Conservation (phyloP, 1,284 basidiomycete species). For the Sparassis latifolia region DNA sequence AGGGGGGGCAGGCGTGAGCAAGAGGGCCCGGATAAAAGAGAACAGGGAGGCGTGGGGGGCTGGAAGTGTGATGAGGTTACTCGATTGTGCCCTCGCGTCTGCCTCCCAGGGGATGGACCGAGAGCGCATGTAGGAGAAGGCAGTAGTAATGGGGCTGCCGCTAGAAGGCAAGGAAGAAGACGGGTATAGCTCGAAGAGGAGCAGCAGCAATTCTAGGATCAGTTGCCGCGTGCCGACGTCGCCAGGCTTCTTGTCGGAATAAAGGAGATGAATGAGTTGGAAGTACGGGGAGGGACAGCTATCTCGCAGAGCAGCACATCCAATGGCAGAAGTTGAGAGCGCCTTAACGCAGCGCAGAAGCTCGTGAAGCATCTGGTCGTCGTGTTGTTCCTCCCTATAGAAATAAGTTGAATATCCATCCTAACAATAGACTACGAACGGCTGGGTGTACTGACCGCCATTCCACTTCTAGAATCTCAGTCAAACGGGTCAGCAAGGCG, state of each 20-base stretch:
- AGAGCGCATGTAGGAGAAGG: slow-evolving; percentile 17
- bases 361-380: slow-evolving; percentile 91
- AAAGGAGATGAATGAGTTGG: slow-evolving; percentile 79
- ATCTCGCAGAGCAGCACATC: slow-evolving; percentile 75
- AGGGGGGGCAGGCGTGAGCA: slow-evolving; percentile 72
- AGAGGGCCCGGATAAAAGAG: slow-evolving; percentile 61
- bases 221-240: slow-evolving; percentile 87
- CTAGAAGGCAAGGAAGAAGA: slow-evolving; percentile 49
- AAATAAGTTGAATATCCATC: too few relatives aligned
- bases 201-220: slow-evolving; percentile 79
- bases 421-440: background rate
- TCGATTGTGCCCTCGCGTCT: slow-evolving; percentile 25
- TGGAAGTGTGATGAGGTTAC: slow-evolving; percentile 54
- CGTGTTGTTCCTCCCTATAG: slow-evolving; percentile 90
- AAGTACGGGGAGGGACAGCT: slow-evolving; percentile 83
- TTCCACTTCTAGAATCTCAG: slow-evolving; percentile 90
- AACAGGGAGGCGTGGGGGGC: slow-evolving; percentile 65
- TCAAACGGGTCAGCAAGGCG: slow-evolving; percentile 77
- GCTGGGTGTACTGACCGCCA: slow-evolving; percentile 67
- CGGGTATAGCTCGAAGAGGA: slow-evolving; percentile 82
- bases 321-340: slow-evolving; percentile 83
- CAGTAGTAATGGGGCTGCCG: slow-evolving; percentile 14
- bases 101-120: slow-evolving; percentile 22
- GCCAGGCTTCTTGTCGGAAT: slow-evolving; percentile 96
- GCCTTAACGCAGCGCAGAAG: slow-evolving; percentile 92